Evolutionary conservation across 2,329 filamentous ascomycete genomes (phyloP).

Genomic region (Cercospora zeae-maydis): DNA sequence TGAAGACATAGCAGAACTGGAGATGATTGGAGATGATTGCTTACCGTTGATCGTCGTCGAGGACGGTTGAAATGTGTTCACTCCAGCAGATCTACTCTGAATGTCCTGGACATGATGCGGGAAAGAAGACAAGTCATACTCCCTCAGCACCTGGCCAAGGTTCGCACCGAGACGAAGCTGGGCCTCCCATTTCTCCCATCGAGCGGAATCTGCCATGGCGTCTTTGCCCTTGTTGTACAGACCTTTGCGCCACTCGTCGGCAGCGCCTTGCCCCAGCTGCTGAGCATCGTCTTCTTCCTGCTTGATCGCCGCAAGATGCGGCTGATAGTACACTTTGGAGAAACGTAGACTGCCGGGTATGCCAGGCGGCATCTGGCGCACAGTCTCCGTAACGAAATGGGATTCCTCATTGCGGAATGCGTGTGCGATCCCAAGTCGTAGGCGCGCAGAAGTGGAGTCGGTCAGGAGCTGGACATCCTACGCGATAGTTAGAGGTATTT

Average conservation of each 20-base stretch:
- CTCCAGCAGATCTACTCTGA: conserved; percentile 26
- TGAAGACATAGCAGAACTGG: not conserved
- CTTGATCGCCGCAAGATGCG: conserved; percentile 61
- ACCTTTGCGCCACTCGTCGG: conserved; percentile 77
- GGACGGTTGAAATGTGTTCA: conserved; percentile 22
- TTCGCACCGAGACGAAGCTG: conserved; percentile 29
- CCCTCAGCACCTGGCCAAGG: conserved; percentile 32
- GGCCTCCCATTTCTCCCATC: conserved; percentile 73
- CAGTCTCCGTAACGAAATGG: conserved; percentile 57
- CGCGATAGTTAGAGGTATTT: conserved; percentile 5
- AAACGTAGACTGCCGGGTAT: conserved; percentile 51
- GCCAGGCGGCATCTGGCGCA: conserved; percentile 51
- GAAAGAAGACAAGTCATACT: conserved; percentile 35
- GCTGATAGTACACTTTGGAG: conserved; percentile 63
- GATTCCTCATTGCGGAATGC: conserved; percentile 61
- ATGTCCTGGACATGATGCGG: conserved; percentile 21
- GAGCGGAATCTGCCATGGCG: conserved; percentile 57
- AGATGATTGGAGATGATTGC: conserved; percentile 13
- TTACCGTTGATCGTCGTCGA: conserved; percentile 29
- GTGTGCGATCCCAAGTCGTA: conserved; percentile 67
- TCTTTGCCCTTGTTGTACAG: conserved; percentile 62
- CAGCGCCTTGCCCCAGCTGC: conserved; percentile 62
- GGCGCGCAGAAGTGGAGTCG: conserved; percentile 54
- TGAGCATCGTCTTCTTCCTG: conserved; percentile 62
- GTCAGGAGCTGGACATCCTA: conserved; percentile 69